phyloP scores from a whole-genome alignment of 2,329 filamentous ascomycete species.

The Graphilbum sp. region DNA sequence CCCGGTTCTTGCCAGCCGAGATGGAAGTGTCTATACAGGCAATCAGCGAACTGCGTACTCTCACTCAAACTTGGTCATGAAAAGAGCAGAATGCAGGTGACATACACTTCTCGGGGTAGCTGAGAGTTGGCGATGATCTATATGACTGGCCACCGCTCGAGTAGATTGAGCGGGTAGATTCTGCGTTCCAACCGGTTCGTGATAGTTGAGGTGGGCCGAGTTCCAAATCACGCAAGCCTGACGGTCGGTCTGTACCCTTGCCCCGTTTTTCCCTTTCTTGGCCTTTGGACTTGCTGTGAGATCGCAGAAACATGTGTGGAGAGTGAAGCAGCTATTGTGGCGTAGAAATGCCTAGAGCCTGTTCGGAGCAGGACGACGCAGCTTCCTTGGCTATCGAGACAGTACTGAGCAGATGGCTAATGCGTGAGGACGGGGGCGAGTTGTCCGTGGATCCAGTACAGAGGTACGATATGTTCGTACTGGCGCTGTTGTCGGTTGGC shows the following conservation, averaged over 20 bases:
- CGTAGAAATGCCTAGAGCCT: not conserved
- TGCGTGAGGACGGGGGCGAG: too few species aligned
- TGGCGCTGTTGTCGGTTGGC: too few species aligned
- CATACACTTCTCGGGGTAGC: constrained; percentile 20
- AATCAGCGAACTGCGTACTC: not conserved
- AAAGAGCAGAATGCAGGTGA: not conserved
- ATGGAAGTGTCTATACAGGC: constrained; percentile 20
- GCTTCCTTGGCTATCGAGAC: too few species aligned
- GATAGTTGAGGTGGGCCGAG: constrained; percentile 14
- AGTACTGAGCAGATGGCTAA: too few species aligned
- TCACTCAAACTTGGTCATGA: not conserved
- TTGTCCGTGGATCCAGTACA: too few species aligned
- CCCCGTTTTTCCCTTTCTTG: constrained; percentile 21
- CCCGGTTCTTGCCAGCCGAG: constrained; percentile 18
- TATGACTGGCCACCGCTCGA: constrained; percentile 12
- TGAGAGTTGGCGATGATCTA: constrained; percentile 5
- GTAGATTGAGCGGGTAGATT: constrained; percentile 12
- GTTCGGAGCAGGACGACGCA: too few species aligned
- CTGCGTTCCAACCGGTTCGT: constrained; percentile 13
- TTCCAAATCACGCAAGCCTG: constrained; percentile 21
- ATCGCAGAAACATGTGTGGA: constrained; percentile 29
- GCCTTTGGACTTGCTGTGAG: constrained; percentile 21
- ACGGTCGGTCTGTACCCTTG: constrained; percentile 16
- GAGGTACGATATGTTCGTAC: too few species aligned
- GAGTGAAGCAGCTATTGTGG: not conserved